Percentiles rank a stretch among this genome's conserved stretches.
Evolutionary conservation across 2,329 filamentous ascomycete genomes (phyloP).

Genomic region (Fusarium denticulatum): DNA sequence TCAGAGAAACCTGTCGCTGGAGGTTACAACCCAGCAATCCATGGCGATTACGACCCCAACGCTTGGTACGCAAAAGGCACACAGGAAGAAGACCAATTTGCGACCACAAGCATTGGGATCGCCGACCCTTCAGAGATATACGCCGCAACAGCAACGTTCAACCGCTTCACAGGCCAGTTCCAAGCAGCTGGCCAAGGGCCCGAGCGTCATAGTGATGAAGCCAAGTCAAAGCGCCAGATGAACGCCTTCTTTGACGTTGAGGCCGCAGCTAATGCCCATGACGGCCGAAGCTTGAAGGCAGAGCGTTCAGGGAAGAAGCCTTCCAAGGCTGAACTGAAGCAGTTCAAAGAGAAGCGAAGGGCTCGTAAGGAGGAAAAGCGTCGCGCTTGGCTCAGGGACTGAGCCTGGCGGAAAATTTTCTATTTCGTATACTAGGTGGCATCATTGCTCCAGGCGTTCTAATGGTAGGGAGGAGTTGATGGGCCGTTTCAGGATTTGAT

Average conservation of each 20-base stretch:
- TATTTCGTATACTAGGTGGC: constrained; percentile 8
- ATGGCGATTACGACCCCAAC: constrained; percentile 94
- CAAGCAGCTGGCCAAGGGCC: constrained; percentile 74
- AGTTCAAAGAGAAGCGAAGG: constrained; percentile 88
- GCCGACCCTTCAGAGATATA: constrained; percentile 64
- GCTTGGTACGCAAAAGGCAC: constrained; percentile 85
- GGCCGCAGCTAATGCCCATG: constrained; percentile 88
- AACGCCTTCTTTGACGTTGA: constrained; percentile 96
- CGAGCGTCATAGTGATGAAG: constrained; percentile 85
- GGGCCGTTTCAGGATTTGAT: constrained; percentile 17
- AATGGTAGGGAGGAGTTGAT: constrained; percentile 34
- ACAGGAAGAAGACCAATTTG: constrained; percentile 50
- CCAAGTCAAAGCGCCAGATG: constrained; percentile 89
- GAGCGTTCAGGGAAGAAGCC: constrained; percentile 88
- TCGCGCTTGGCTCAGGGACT: constrained; percentile 89
- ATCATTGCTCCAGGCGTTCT: constrained; percentile 28
- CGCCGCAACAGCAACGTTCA: constrained; percentile 80
- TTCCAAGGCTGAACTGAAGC: constrained; percentile 85
- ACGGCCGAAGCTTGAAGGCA: constrained; percentile 89
- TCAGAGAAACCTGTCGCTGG: constrained; percentile 61
- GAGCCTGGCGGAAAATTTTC: constrained; percentile 45
- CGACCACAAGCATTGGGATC: constrained; percentile 40
- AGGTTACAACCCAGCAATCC: constrained; percentile 95
- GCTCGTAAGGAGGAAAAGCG: constrained; percentile 95
- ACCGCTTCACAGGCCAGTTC: constrained; percentile 87